phyloP scores from a whole-genome alignment of 768 basidiomycete species.

The Strobilomyces confusus region DNA sequence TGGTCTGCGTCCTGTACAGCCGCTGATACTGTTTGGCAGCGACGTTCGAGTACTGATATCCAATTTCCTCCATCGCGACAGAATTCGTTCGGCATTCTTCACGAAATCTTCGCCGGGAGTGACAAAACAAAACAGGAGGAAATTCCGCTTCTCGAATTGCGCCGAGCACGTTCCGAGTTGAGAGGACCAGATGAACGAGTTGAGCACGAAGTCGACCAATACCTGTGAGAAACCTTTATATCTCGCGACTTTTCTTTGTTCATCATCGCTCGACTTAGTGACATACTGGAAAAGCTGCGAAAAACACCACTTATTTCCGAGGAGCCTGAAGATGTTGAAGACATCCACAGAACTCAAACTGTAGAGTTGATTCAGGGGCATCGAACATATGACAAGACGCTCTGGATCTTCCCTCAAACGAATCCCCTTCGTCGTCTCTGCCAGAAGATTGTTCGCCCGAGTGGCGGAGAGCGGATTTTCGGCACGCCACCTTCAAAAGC shows the following conservation, averaged over 20 bases:
- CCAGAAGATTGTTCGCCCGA: conserved; percentile 79
- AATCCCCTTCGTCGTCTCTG: conserved; percentile 69
- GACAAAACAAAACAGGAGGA: conserved; percentile 45
- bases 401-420: conserved; percentile 85
- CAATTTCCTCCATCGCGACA: conserved; percentile 49
- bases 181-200: conserved; percentile 23
- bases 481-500: conserved; percentile 66
- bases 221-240: conserved; percentile 49
- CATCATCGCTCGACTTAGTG: conserved; percentile 38
- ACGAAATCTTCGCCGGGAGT: conserved; percentile 63
- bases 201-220: conserved; percentile 65
- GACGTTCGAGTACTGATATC: conserved; percentile 19
- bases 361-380: conserved; percentile 87
- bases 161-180: conserved; percentile 33
- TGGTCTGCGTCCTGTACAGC: no score
- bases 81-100: conserved; percentile 57
- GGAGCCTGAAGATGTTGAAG: conserved; percentile 40
- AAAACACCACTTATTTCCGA: conserved; percentile 34
- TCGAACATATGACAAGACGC: conserved; percentile 84
- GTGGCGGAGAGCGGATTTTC: conserved; percentile 82
- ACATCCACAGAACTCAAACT: conserved; percentile 67
- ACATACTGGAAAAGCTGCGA: conserved; percentile 63
- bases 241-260: conserved; percentile 2
- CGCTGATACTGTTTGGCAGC: conserved; percentile 18
- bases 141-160: conserved; percentile 57